These are phyloP conservation scores for Nakazawaea sp. DNA, from an alignment of 805 yeast species.

Conservation along the genomic window DNA sequence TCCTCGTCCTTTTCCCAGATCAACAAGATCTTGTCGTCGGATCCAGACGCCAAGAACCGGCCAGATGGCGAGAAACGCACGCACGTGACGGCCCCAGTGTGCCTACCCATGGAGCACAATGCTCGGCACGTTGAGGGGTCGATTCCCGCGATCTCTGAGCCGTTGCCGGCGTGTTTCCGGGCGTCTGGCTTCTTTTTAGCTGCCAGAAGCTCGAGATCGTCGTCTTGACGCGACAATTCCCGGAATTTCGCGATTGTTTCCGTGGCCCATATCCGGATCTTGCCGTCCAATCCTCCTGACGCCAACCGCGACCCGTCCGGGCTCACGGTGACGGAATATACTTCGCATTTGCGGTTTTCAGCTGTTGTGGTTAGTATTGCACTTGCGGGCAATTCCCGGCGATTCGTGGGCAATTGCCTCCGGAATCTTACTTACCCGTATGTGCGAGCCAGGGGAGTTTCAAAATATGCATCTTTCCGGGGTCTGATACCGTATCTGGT, in stretches of 20 bases:
- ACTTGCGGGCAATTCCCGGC: too few relatives aligned
- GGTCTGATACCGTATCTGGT: too few relatives aligned
- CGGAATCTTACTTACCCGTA: slow-evolving; percentile 26
- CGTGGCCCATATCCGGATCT: slow-evolving; percentile 83
- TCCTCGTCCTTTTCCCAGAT: slow-evolving; percentile 92
- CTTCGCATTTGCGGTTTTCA: slow-evolving; percentile 74
- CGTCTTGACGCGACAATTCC: slow-evolving; percentile 13
- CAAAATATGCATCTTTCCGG: slow-evolving; percentile 54
- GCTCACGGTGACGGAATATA: slow-evolving; percentile 75
- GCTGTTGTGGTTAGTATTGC: slow-evolving; percentile 31
- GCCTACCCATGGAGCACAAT: slow-evolving; percentile 86
- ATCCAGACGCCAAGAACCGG: slow-evolving; percentile 85
- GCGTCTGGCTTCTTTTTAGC: background rate
- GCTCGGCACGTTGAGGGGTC: slow-evolving; percentile 42
- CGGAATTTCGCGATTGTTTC: slow-evolving; percentile 42
- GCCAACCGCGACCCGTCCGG: slow-evolving; percentile 83
- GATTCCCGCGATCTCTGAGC: slow-evolving; percentile 13
- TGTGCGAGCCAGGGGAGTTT: slow-evolving; percentile 73
- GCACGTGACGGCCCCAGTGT: slow-evolving; percentile 94
- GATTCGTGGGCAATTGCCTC: too few relatives aligned
- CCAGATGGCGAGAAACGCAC: slow-evolving; percentile 93
- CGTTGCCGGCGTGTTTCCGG: background rate
- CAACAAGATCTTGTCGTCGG: slow-evolving; percentile 86
- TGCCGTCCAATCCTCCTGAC: slow-evolving; percentile 92
- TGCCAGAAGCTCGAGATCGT: background rate